Evolutionary conservation across 2,329 filamentous ascomycete genomes (phyloP).

Genomic region (Curvularia sp.): DNA sequence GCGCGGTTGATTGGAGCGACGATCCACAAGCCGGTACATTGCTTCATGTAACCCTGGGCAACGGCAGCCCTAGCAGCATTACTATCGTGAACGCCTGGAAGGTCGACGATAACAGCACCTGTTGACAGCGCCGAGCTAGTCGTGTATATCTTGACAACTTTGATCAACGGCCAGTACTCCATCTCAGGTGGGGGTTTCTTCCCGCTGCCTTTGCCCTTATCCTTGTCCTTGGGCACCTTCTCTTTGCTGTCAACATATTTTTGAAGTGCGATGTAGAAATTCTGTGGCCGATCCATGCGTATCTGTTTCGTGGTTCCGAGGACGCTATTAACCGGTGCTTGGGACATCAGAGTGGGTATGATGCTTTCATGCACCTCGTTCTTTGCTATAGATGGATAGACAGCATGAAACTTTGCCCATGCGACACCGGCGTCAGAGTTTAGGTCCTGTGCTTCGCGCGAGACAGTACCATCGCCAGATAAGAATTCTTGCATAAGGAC

Average conservation of each 20-base stretch:
- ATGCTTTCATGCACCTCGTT: slow-evolving; percentile 49
- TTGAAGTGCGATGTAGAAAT: slow-evolving; percentile 58
- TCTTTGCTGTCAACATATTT: slow-evolving; percentile 64
- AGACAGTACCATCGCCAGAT: slow-evolving; percentile 50
- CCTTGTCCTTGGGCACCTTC: slow-evolving; percentile 43
- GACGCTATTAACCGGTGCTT: too few species aligned
- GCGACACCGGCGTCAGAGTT: slow-evolving; percentile 59
- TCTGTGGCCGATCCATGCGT: slow-evolving; percentile 42
- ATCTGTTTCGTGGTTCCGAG: slow-evolving; percentile 53
- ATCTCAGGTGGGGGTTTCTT: slow-evolving; percentile 34
- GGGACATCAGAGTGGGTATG: slow-evolving; percentile 48
- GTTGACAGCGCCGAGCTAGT: slow-evolving; percentile 60
- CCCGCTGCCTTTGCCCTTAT: too few species aligned
- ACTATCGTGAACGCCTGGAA: slow-evolving; percentile 66
- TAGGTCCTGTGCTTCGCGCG: slow-evolving; percentile 49
- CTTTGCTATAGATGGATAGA: slow-evolving; percentile 55
- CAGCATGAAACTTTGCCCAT: slow-evolving; percentile 60
- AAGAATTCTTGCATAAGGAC: slow-evolving; percentile 59
- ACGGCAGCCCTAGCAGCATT: slow-evolving; percentile 67
- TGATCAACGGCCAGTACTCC: slow-evolving; percentile 61
- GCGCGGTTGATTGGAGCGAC: slow-evolving; percentile 67
- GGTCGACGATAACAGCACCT: slow-evolving; percentile 63
- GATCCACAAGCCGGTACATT: slow-evolving; percentile 67
- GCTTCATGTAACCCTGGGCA: slow-evolving; percentile 65
- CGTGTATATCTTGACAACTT: slow-evolving; percentile 60